Percentiles rank a stretch among this genome's conserved stretches.
Conservation (phyloP, 176 grass and related monocot genomes). For the Luzula sylvatica region DNA sequence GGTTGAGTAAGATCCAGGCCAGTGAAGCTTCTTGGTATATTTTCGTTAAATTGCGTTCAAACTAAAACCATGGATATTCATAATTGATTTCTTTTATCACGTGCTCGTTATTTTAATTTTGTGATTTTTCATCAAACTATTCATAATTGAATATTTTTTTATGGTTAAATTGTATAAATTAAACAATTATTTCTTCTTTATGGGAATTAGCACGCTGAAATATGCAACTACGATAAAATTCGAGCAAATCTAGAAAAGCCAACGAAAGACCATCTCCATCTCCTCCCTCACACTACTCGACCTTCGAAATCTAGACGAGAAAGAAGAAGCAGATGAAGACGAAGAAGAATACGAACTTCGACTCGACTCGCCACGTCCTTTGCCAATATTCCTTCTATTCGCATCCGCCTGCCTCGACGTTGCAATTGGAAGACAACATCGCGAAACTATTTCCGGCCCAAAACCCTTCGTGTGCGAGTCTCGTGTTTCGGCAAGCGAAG, state of each 20-base stretch:
- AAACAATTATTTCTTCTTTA: too few relatives aligned
- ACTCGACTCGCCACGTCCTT: not conserved
- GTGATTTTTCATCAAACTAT: not conserved
- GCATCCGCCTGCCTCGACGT: conserved; percentile 23
- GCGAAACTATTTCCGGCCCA: not conserved
- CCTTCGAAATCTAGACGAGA: conserved; percentile 25
- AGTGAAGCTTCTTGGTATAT: conserved; percentile 23
- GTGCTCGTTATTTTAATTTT: too few relatives aligned
- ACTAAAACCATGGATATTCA: too few relatives aligned
- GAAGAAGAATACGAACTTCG: conserved; percentile 21
- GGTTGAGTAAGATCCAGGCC: conserved; percentile 88
- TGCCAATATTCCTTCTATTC: conserved; percentile 16
- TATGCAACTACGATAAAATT: not conserved
- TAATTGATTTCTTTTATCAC: too few relatives aligned
- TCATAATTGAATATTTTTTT: not conserved
- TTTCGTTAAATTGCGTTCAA: conserved; percentile 27
- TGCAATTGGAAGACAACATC: conserved; percentile 37
- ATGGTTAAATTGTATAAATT: too few relatives aligned
- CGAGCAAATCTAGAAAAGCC: conserved; percentile 32
- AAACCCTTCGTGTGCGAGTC: not conserved
- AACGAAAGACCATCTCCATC: conserved; percentile 21
- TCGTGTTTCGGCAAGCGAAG: conserved; percentile 29
- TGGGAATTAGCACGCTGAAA: too few relatives aligned
- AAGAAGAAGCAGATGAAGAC: conserved; percentile 17
- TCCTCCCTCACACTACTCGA: conserved; percentile 15